phyloP scores from a whole-genome alignment of 208 protist species.

The Trypanosomatidae sp. region DNA sequence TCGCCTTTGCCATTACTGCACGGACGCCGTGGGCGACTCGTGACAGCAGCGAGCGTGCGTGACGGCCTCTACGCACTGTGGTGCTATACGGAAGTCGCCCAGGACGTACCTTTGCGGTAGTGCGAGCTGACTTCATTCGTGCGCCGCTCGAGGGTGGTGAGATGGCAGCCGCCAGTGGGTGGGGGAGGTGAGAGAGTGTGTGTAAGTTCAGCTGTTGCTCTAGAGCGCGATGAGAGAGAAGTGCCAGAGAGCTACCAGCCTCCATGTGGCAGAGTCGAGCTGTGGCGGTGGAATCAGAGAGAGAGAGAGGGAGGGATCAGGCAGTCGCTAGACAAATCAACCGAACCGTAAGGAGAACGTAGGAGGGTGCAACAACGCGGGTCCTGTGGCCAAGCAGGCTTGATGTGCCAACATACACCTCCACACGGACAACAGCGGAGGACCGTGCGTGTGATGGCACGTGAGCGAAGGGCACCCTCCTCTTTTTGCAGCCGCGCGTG shows the following conservation, averaged over 20 bases:
- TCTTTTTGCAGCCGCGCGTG: neutral
- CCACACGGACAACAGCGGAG: neutral
- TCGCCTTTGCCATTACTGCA: neutral
- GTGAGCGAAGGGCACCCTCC: neutral
- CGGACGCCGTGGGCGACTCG: constrained; percentile 14
- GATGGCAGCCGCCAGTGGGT: neutral
- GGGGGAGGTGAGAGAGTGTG: neutral
- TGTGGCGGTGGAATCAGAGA: too few relatives aligned
- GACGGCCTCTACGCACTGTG: neutral
- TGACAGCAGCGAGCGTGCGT: constrained; percentile 6
- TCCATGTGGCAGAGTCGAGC: neutral
- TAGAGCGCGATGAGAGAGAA: neutral
- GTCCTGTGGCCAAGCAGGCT: too few relatives aligned
- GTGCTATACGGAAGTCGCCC: constrained; percentile 16
- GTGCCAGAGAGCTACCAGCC: neutral
- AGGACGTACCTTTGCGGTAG: constrained; percentile 4
- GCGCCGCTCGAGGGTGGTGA: neutral
- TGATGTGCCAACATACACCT: neutral
- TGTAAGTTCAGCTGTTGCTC: neutral
- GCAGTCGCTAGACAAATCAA: neutral
- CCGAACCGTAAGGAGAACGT: neutral
- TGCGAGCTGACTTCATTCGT: constrained; percentile 1
- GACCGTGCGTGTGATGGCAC: neutral
- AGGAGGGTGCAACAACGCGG: neutral
- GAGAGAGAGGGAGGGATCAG: too few relatives aligned